Evolutionary conservation across 2,329 filamentous ascomycete species (phyloP), one percentile per base, ranked within the genome.

Genomic region (Cladosporium sp.): DNA sequence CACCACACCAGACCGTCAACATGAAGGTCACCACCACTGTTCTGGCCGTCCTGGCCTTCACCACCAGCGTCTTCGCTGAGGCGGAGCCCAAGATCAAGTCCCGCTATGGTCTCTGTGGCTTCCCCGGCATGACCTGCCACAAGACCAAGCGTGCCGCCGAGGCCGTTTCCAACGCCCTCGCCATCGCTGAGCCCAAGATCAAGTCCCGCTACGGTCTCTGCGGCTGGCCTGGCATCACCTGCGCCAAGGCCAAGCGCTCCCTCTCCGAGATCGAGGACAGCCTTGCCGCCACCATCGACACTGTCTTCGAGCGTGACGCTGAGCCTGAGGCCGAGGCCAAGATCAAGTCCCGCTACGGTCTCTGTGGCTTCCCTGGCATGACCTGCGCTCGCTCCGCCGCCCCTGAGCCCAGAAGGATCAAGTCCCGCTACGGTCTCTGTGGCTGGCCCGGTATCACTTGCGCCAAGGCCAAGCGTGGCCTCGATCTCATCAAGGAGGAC

Each of bases 201-300:
- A 55, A 51, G 65, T 67, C 55, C 36, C 41, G 49, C 41, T 67
- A 72, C 68, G 64, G 73, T 5, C 77, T 77, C 71, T 82, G 82
- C 71, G 68, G 76, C 68, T 72, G 73, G 51, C 73, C 74, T 28
- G 80, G 80, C 44, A 75, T 80, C 71, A 68, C 76, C 18, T 84
- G 83, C 78, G 78, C 74, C 75, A 80, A 81, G 72, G 78, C 78
- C 65, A 81, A 80, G 72, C 80, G 80, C 68, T 14, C 75, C 75
- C 26, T 81, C 80, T 60, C 79, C 80, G 67, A 80, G 75, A n/a
- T 79, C 59, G 69, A 67, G 61, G 65, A 67, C n/a, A 49, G 66
- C 47, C 66, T 67, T 36, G 68, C 69, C 68, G 61, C 65, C 59
- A 67, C 65, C 65, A 51, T 67, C 65, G 54, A 65, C 47, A 38